Evolutionary conservation across 2,329 filamentous ascomycete genomes (phyloP), one percentile per base, ranked within the genome.

Genomic region (Verticillium tricorpus): DNA sequence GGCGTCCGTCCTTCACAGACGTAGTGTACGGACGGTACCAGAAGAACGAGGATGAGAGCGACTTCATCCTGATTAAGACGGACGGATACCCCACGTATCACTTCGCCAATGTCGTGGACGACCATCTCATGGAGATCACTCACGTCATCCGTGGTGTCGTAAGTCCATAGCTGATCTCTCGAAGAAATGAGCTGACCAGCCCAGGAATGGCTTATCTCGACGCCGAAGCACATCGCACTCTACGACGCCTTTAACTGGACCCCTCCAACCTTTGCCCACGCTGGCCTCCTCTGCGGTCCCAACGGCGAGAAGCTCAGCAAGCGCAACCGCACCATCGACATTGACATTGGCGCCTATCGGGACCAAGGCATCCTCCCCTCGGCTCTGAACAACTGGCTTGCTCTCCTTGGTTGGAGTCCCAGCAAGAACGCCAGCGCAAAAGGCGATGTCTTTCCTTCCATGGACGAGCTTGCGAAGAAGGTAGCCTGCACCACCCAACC

Each of bases 51-150:
- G 67, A 77, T 59, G 76, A 88, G 73, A 92, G 95, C 67, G 93
- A 98, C 70, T 94, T 93, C 22, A 91, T 99, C 64, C 80, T 99
- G 50, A 80, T 97, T 63, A 99, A 99, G 75, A 89, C 88, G 0
- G 95, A 99, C 72, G 93, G 93, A 0, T 90, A 90, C 66, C 95
- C 95, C 0, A 99, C 96, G 0, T 99, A 99, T 71, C 95, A 99
- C 74, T 89, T 99, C 64, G 95, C 95, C 5, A 99, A 98, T 71
- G 94, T 99, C 9, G 89, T 99, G 5, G 95, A 99, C 71, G 95
- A 99, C 71, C 92, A 97, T 73, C 81, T 90, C 63, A 99, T 99
- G 95, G 80, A 91, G 63, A 96, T 99, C 67, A 97, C 93, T 0
- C 94, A 98, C 74, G 95, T 99, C 15, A 91, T 99, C 62, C 88